These are phyloP conservation scores for Micractinium sp. DNA, from an alignment of 139 green algal genomes.

Conservation along the genomic window DNA sequence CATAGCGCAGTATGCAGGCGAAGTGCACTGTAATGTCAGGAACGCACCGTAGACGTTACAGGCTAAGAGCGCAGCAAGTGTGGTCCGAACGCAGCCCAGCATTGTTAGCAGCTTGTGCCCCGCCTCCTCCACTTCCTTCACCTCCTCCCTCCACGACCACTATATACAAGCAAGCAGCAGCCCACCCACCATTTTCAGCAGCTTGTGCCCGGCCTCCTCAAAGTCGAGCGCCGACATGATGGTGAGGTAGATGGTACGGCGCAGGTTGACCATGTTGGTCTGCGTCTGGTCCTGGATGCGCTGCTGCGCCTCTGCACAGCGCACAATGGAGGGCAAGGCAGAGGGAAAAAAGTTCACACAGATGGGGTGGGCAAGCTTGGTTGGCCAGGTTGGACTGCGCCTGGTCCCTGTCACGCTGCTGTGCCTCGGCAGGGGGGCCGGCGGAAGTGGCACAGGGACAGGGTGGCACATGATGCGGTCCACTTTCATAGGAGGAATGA, in stretches of 20 bases:
- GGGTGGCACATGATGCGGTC: too few relatives aligned
- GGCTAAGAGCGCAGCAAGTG: too few relatives aligned
- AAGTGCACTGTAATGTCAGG: background rate
- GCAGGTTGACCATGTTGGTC: constrained; percentile 96
- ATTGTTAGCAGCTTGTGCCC: background rate
- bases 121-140: background rate
- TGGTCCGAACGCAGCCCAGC: background rate
- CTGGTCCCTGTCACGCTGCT: too few relatives aligned
- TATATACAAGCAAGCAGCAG: background rate
- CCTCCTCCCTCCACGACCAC: background rate
- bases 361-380: background rate
- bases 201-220: constrained; percentile 99
- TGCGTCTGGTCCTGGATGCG: constrained; percentile 77
- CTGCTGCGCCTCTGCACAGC: constrained; percentile 13
- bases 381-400: background rate
- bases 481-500: too few relatives aligned
- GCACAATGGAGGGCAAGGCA: too few relatives aligned
- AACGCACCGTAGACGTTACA: too few relatives aligned
- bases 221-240: constrained; percentile 98
- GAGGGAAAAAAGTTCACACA: background rate
- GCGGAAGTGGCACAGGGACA: too few relatives aligned
- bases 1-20: background rate
- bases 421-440: too few relatives aligned
- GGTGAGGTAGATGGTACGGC: constrained; percentile 99
- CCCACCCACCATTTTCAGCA: constrained; percentile 89